A percentile compares a stretch with the other conserved stretches of the same genome.
These are phyloP conservation scores for Aschersonia sp. DNA, from an alignment of 2,329 filamentous ascomycete genomes.

Conservation along the genomic window DNA sequence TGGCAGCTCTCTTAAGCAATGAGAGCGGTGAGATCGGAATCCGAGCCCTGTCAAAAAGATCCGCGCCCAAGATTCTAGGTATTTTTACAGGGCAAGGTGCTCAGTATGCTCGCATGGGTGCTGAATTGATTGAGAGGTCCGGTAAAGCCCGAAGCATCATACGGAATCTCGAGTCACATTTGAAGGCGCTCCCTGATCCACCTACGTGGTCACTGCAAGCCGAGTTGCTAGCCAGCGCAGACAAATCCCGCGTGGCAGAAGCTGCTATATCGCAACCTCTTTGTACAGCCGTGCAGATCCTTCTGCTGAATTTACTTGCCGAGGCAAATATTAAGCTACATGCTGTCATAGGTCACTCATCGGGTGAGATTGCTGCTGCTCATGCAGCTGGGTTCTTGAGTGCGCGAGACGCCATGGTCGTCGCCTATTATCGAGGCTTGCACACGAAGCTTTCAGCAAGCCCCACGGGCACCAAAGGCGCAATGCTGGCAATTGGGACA, in stretches of 20 bases:
- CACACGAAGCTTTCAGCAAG: slow-evolving; percentile 1
- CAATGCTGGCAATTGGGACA: slow-evolving; percentile 10
- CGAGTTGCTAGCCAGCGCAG: not conserved
- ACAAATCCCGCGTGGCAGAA: not conserved
- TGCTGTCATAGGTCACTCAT: slow-evolving; percentile 24
- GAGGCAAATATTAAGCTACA: slow-evolving; percentile 14
- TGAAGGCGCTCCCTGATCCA: not conserved
- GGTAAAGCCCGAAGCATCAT: not conserved
- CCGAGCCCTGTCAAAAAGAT: too few species aligned
- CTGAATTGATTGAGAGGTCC: slow-evolving; percentile 7
- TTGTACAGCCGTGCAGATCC: slow-evolving; percentile 23
- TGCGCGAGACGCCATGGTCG: slow-evolving; percentile 1
- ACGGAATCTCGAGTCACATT: not conserved
- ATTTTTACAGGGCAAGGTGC: slow-evolving; percentile 20
- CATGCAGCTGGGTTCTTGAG: slow-evolving; percentile 15
- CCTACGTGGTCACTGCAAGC: slow-evolving; percentile 3
- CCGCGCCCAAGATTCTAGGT: slow-evolving; percentile 7
- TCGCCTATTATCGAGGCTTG: slow-evolving; percentile 4
- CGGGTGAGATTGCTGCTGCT: slow-evolving; percentile 26
- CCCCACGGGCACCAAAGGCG: not conserved
- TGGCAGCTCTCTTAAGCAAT: too few species aligned
- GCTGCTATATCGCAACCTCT: slow-evolving; percentile 13
- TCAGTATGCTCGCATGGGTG: slow-evolving; percentile 18
- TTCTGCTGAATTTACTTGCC: slow-evolving; percentile 20
- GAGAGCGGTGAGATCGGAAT: too few species aligned